Percentiles rank a stretch among this genome's conserved stretches.
Conservation (phyloP, 768 basidiomycete genomes). For the Sarcomyxa edulis region DNA sequence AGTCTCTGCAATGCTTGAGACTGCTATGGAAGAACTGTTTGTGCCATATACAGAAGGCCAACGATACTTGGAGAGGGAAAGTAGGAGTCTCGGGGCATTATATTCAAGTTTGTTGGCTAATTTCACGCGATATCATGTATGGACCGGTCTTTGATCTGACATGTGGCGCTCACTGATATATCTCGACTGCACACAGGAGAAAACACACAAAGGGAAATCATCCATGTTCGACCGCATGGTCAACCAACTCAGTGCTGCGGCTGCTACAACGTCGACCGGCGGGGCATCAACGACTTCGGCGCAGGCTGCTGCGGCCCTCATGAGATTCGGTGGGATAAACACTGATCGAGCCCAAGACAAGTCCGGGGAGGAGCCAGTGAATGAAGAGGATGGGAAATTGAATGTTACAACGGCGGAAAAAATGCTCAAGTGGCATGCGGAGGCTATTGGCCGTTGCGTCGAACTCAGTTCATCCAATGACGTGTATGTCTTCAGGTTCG, state of each 20-base stretch:
- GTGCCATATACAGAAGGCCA: slow-evolving; percentile 90
- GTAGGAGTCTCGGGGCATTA: slow-evolving; percentile 72
- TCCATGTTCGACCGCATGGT: slow-evolving; percentile 91
- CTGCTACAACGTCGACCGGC: slow-evolving; percentile 55
- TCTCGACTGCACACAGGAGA: slow-evolving; percentile 36
- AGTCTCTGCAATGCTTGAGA: slow-evolving; percentile 87
- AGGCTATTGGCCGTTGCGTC: slow-evolving; percentile 90
- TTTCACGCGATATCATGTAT: slow-evolving; percentile 89
- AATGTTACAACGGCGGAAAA: slow-evolving; percentile 75
- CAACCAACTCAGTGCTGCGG: slow-evolving; percentile 77
- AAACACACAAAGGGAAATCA: slow-evolving; percentile 62
- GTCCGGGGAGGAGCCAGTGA: slow-evolving; percentile 60
- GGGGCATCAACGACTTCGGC: slow-evolving; percentile 67
- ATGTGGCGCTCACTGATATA: slow-evolving; percentile 6
- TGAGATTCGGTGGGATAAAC: slow-evolving; percentile 85
- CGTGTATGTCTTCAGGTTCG: slow-evolving; percentile 53
- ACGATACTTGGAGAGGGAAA: slow-evolving; percentile 90
- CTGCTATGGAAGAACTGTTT: slow-evolving; percentile 93
- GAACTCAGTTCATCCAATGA: slow-evolving; percentile 81
- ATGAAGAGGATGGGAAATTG: slow-evolving; percentile 80
- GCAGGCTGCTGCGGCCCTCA: slow-evolving; percentile 82
- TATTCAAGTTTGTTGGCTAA: slow-evolving; percentile 65
- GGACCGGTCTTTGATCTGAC: slow-evolving; percentile 17
- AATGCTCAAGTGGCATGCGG: slow-evolving; percentile 97
- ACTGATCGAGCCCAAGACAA: slow-evolving; percentile 45